Evolutionary conservation across 352 stramenopile species (phyloP).

Genomic region (Globisporangium emineosum): DNA sequence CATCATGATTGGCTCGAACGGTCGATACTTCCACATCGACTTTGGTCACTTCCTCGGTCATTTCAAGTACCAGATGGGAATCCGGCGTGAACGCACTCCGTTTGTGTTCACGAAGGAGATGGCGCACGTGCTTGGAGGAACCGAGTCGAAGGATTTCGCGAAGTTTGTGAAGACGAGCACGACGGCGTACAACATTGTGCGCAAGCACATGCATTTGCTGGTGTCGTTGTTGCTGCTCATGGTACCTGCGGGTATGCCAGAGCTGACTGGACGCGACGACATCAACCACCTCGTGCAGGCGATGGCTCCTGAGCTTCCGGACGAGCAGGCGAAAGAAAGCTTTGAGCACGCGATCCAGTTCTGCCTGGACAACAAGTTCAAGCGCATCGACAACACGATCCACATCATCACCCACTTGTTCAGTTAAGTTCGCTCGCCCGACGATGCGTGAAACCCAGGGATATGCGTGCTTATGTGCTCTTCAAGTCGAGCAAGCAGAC

Average conservation of each 20-base stretch:
- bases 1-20: constrained; percentile 89
- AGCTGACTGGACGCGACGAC: constrained; percentile 74
- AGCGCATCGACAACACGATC: constrained; percentile 86
- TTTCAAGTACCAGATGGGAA: constrained; percentile 88
- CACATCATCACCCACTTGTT: constrained; percentile 70
- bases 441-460: constrained; percentile 9
- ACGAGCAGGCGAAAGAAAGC: constrained; percentile 58
- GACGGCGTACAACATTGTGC: constrained; percentile 69
- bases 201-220: constrained; percentile 86
- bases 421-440: constrained; percentile 20
- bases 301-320: constrained; percentile 64
- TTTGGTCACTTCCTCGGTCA: constrained; percentile 87
- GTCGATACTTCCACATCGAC: constrained; percentile 89
- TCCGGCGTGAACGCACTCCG: constrained; percentile 77
- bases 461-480: background rate
- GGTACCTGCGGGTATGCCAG: constrained; percentile 85
- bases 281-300: constrained; percentile 86
- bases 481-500: background rate
- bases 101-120: constrained; percentile 90
- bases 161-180: constrained; percentile 75
- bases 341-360: constrained; percentile 81
- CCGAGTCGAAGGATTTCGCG: constrained; percentile 64
- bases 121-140: constrained; percentile 80
- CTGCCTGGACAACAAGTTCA: constrained; percentile 84
- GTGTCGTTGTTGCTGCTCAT: constrained; percentile 83